A percentile compares a stretch with the other conserved stretches of the same genome.
Evolutionary conservation across 2,329 filamentous ascomycete species (phyloP).

Genomic region (Fusarium nelsonii): DNA sequence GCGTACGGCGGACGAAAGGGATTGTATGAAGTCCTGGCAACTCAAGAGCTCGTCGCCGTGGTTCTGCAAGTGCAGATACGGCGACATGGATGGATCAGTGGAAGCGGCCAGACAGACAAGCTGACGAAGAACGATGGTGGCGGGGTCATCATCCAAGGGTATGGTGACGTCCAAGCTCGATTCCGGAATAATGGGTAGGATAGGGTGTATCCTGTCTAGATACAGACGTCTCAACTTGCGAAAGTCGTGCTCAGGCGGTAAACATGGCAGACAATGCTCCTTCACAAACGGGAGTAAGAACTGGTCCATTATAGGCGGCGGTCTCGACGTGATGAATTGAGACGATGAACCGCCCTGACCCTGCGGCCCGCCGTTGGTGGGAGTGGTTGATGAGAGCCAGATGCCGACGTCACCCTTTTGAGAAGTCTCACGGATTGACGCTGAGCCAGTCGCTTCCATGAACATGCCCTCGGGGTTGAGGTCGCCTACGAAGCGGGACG

Average conservation of each 20-base stretch:
- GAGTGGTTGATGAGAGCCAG: constrained; percentile 59
- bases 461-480: constrained; percentile 72
- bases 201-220: constrained; percentile 65
- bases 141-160: constrained; percentile 47
- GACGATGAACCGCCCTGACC: constrained; percentile 43
- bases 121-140: constrained; percentile 63
- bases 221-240: constrained; percentile 60
- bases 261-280: constrained; percentile 60
- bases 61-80: constrained; percentile 60
- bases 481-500: constrained; percentile 68
- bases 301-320: constrained; percentile 56
- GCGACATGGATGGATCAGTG: constrained; percentile 60
- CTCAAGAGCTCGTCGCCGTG: constrained; percentile 55
- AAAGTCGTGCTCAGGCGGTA: constrained; percentile 63
- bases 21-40: constrained; percentile 62
- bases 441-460: constrained; percentile 63
- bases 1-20: constrained; percentile 62
- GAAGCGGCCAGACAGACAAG: constrained; percentile 68
- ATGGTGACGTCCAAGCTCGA: constrained; percentile 49
- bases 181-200: constrained; percentile 65
- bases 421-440: constrained; percentile 52
- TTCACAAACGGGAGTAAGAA: constrained; percentile 59
- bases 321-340: constrained; percentile 55
- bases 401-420: constrained; percentile 68
- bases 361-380: background rate